Conservation (phyloP, 306 rosid genomes). For the Vigna unguiculata region DNA sequence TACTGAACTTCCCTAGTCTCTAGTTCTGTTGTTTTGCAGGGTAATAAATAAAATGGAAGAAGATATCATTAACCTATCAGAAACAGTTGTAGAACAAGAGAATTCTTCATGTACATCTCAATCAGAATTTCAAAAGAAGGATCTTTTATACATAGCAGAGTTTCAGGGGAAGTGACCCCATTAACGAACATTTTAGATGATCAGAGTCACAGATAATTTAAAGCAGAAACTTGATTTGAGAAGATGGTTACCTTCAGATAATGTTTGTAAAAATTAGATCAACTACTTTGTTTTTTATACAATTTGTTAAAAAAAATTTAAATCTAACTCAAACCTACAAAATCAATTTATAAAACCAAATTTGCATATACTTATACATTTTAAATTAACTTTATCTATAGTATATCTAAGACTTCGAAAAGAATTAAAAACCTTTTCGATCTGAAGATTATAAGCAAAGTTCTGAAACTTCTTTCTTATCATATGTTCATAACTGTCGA, state of each 20-base stretch:
- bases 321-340: no score
- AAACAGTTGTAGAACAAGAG: not conserved
- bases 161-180: not conserved
- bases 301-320: no score
- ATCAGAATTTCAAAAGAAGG: not conserved
- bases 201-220: not conserved
- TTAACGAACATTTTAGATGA: not conserved
- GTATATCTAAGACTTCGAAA: no score
- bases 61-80: not conserved
- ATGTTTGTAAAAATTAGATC: conserved; percentile 4
- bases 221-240: conserved; percentile 2
- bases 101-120: not conserved
- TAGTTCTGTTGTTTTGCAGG: not conserved
- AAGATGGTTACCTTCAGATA: not conserved
- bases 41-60: conserved; percentile 3
- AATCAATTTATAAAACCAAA: no score
- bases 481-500: not conserved
- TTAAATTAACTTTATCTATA: no score
- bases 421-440: not conserved
- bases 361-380: no score
- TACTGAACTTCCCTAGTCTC: not conserved
- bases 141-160: not conserved
- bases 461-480: not conserved
- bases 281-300: not conserved
- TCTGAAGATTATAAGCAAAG: not conserved